Evolutionary conservation across 2,329 filamentous ascomycete species (phyloP), one percentile per base, ranked within the genome.

Genomic region (Blastomyces silverae): DNA sequence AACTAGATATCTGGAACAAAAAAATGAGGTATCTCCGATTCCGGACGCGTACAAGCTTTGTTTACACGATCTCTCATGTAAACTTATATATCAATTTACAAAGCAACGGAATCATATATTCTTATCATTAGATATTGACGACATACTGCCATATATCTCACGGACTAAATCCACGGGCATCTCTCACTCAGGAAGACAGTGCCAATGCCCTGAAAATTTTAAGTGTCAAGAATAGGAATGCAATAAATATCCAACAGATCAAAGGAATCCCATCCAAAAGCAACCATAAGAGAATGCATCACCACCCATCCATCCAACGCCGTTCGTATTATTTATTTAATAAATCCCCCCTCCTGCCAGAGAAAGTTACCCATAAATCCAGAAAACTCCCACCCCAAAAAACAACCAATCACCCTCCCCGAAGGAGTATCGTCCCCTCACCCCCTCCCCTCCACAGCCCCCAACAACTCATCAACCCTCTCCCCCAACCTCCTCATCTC

Each of bases 401-500:
- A 37, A 15, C 48, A 28, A 52, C 8, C 2, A 28, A 50, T n/a
- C 34, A 3, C 34, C 22, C 15, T n/a, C 1, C 34, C 64, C 28
- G 64, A 48, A 60, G 55, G 13, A 8, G 10, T 22, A 11, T 50
- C 20, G 42, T 25, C 20, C 6, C 39, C 34, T 31, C 22, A 61
- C 25, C 11, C 76, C 61, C 71, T 71, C 62, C 77, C 74, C 3
- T 60, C 58, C 58, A 79, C 74, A 62, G 74, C 76, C 61, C 73
- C 75, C 62, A 81, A 71, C 50, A 82, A 76, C 53, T 69, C 71
- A 66, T 82, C 80, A 66, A 82, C 68, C 65, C 71, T 72, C 62
- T 70, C 74, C 64, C 78, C 73, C 67, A 79, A 70, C 61, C 67
- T 71, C 69, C 71, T 76, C 73, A 81, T 73, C 69, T 82, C 79